Evolutionary conservation across 257 asterid genomes (phyloP).

Genomic region (Solanum virginianum): DNA sequence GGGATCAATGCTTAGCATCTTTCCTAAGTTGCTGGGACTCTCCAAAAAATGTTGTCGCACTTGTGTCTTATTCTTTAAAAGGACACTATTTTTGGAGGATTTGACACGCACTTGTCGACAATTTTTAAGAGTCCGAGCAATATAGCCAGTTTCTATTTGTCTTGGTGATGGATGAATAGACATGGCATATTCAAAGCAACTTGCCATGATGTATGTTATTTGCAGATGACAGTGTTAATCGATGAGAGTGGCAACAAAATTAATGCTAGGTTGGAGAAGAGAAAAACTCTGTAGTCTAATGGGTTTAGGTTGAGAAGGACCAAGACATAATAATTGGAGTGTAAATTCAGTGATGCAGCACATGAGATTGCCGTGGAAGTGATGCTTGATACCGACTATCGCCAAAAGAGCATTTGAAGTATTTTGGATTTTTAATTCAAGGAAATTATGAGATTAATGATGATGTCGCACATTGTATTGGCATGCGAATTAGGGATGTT

Average conservation of each 20-base stretch:
- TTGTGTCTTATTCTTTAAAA: no score
- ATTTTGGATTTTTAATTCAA: background rate
- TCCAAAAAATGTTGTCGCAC: no score
- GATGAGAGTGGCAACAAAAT: background rate
- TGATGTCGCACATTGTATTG: background rate
- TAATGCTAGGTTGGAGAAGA: background rate
- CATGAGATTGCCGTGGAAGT: background rate
- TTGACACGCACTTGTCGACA: no score
- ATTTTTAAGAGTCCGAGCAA: no score
- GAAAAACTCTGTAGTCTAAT: background rate
- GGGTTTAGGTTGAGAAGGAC: background rate
- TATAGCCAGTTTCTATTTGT: background rate
- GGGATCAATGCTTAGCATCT: background rate
- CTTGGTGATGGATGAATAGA: background rate
- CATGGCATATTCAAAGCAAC: background rate
- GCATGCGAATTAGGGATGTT: background rate
- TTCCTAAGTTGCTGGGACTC: no score
- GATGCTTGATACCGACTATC: background rate
- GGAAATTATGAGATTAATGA: background rate
- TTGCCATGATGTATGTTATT: background rate
- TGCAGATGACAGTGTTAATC: background rate
- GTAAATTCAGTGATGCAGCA: background rate
- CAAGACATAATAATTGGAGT: background rate
- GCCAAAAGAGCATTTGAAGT: background rate
- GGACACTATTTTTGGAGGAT: no score